These are phyloP conservation scores for Oleoguttula mirabilis DNA, from an alignment of 495 filamentous ascomycete genomes.

Conservation along the genomic window DNA sequence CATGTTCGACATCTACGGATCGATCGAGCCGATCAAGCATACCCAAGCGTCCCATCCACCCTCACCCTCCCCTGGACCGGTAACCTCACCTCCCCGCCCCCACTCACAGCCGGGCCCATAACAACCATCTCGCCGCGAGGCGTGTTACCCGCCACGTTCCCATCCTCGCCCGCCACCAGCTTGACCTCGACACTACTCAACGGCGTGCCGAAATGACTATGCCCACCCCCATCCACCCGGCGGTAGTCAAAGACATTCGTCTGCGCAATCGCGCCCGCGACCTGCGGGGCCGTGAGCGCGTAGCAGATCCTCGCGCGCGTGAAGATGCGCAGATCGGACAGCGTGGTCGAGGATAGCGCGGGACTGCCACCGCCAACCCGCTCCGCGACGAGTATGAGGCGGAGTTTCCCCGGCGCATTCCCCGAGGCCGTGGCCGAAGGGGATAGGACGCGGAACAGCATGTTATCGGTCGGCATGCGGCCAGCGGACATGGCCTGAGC, in stretches of 20 bases:
- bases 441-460: constrained; percentile 48
- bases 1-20: too few relatives aligned
- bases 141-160: constrained; percentile 41
- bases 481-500: constrained; percentile 57
- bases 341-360: constrained; percentile 47
- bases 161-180: constrained; percentile 50
- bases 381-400: constrained; percentile 59
- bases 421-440: constrained; percentile 49
- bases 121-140: constrained; percentile 43
- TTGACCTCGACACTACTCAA: constrained; percentile 67
- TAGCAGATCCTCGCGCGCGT: constrained; percentile 74
- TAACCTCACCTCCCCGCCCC: constrained; percentile 44
- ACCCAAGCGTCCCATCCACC: constrained; percentile 24
- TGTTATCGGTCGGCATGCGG: constrained; percentile 50
- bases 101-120: constrained; percentile 52
- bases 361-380: constrained; percentile 40
- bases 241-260: constrained; percentile 83
- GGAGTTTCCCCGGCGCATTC: constrained; percentile 57
- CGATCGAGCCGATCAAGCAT: too few relatives aligned
- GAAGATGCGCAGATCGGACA: constrained; percentile 70
- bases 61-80: constrained; percentile 35
- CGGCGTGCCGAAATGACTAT: constrained; percentile 72
- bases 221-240: constrained; percentile 35
- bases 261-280: constrained; percentile 77
- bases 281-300: constrained; percentile 64